A percentile compares a stretch with the other conserved stretches of the same genome.
Evolutionary conservation across 805 yeast species (phyloP).

Genomic region (Ogataea methylovora): DNA sequence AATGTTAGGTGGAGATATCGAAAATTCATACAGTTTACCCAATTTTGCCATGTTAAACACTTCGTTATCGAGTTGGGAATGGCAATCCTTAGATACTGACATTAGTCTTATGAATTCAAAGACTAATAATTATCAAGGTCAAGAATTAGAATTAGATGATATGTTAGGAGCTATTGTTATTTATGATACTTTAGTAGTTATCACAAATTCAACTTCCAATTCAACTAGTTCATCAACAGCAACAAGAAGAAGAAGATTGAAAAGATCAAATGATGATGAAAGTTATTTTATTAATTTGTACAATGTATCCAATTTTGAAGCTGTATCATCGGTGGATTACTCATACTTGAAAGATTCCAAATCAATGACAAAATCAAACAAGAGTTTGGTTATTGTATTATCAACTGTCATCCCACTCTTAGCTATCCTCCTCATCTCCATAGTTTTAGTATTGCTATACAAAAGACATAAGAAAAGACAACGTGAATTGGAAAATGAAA

Average conservation of each 20-base stretch:
- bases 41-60: constrained; percentile 31
- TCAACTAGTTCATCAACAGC: constrained; percentile 1
- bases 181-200: constrained; percentile 41
- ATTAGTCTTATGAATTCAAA: constrained; percentile 16
- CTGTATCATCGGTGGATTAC: constrained; percentile 25
- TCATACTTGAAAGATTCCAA: constrained; percentile 12
- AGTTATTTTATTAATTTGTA: constrained; percentile 33
- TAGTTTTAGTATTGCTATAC: constrained; percentile 21
- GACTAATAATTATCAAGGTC: constrained; percentile 11
- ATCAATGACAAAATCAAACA: constrained; percentile 10
- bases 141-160: constrained; percentile 18
- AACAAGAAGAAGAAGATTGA: constrained; percentile 12
- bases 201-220: constrained; percentile 18
- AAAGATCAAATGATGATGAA: not conserved
- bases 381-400: constrained; percentile 34
- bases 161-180: constrained; percentile 44
- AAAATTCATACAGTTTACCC: constrained; percentile 32
- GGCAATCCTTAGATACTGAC: constrained; percentile 25
- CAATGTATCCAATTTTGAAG: constrained; percentile 29
- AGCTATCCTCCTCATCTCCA: constrained; percentile 25
- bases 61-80: constrained; percentile 34
- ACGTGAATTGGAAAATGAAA: constrained; percentile 21
- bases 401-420: constrained; percentile 37
- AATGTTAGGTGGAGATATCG: constrained; percentile 54
- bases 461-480: constrained; percentile 18